These are phyloP conservation scores for Scedosporium dehoogii DNA, from an alignment of 2,329 filamentous ascomycete genomes.

Conservation along the genomic window DNA sequence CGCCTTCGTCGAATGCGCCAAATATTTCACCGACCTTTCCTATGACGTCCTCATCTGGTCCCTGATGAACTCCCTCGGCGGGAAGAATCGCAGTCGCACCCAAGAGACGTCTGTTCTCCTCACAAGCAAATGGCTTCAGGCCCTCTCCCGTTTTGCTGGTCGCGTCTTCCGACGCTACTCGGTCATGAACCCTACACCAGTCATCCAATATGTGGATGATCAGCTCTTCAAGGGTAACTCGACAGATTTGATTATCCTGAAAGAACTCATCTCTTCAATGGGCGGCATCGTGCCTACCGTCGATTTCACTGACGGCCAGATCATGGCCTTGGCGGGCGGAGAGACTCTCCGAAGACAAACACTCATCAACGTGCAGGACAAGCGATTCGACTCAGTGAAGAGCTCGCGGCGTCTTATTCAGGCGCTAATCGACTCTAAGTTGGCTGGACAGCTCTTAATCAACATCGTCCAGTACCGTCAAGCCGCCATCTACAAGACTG, in stretches of 20 bases:
- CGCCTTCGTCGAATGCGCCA: constrained; percentile 85
- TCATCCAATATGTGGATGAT: constrained; percentile 81
- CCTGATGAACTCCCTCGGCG: constrained; percentile 62
- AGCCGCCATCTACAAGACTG: constrained; percentile 67
- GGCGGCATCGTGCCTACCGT: constrained; percentile 80
- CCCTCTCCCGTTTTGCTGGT: constrained; percentile 82
- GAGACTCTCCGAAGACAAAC: constrained; percentile 70
- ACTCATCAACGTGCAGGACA: constrained; percentile 70
- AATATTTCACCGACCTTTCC: constrained; percentile 85
- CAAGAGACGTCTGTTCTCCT: constrained; percentile 56
- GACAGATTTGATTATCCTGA: constrained; percentile 82
- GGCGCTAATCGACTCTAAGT: constrained; percentile 64
- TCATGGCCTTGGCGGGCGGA: constrained; percentile 81
- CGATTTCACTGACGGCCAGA: constrained; percentile 80
- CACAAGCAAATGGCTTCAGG: constrained; percentile 86
- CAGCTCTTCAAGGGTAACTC: constrained; percentile 76
- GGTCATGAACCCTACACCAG: constrained; percentile 71
- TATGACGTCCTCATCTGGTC: constrained; percentile 94
- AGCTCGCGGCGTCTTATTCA: constrained; percentile 74
- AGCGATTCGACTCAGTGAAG: constrained; percentile 62
- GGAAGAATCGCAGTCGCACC: constrained; percentile 52
- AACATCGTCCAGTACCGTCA: constrained; percentile 85
- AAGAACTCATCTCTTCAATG: constrained; percentile 87
- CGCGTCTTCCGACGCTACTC: constrained; percentile 81
- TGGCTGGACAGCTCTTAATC: constrained; percentile 77